Conservation (phyloP, 2,329 filamentous ascomycete genomes). For the Aspergillus udagawae region DNA sequence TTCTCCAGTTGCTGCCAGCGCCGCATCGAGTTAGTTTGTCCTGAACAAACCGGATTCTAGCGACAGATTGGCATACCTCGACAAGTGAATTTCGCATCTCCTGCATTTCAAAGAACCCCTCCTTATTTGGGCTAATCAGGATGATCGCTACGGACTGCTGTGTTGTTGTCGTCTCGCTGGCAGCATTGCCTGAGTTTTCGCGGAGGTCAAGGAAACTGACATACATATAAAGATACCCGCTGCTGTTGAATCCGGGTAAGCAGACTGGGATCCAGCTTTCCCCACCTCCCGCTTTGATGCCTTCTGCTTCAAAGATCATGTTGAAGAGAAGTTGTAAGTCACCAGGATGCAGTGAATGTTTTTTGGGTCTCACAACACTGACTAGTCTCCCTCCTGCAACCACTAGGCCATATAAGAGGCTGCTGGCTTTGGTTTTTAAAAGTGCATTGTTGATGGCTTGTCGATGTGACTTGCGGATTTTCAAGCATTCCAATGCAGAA, state of each 20-base stretch:
- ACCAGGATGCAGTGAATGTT: constrained; percentile 91
- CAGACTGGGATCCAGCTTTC: constrained; percentile 98
- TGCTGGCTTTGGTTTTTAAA: constrained; percentile 70
- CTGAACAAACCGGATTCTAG: background rate
- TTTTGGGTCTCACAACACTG: constrained; percentile 88
- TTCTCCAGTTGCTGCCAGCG: constrained; percentile 63
- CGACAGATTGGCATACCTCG: constrained; percentile 38
- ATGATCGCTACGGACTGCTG: constrained; percentile 83
- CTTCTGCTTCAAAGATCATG: constrained; percentile 95
- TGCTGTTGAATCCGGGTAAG: constrained; percentile 93
- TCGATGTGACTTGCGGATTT: constrained; percentile 81
- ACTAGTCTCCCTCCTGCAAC: constrained; percentile 90
- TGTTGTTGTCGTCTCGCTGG: constrained; percentile 40
- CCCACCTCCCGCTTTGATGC: constrained; percentile 85
- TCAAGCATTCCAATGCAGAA: constrained; percentile 89
- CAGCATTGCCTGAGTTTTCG: constrained; percentile 42
- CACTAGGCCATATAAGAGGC: constrained; percentile 85
- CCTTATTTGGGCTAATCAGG: constrained; percentile 86
- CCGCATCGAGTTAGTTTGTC: background rate
- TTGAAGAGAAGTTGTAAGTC: constrained; percentile 97
- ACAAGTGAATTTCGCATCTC: constrained; percentile 62
- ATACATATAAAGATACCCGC: constrained; percentile 97
- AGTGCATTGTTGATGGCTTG: constrained; percentile 82
- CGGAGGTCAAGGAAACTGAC: constrained; percentile 83
- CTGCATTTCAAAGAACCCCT: constrained; percentile 87